These are phyloP conservation scores for Colletotrichum acutatum DNA, from an alignment of 2,329 filamentous ascomycete genomes.

Conservation along the genomic window DNA sequence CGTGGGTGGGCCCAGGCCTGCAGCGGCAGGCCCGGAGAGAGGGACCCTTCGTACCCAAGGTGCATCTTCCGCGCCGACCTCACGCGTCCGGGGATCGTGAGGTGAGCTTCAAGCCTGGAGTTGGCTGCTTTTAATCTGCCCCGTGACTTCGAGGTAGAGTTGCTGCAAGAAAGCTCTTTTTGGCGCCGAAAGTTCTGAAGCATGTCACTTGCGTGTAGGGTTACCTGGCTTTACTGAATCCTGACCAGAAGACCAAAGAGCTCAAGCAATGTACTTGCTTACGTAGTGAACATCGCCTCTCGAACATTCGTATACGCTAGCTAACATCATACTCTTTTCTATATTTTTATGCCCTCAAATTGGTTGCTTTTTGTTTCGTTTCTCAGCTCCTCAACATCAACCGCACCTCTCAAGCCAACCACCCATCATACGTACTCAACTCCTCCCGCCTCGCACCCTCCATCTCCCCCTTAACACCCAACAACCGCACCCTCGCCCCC, in stretches of 20 bases:
- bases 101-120: too few species aligned
- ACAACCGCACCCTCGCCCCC: slow-evolving; percentile 72
- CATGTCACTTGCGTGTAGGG: neutral
- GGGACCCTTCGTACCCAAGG: too few species aligned
- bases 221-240: neutral
- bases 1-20: rapidly evolving
- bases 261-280: neutral
- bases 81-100: too few species aligned
- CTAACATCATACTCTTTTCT: neutral
- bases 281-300: neutral
- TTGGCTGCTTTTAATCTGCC: too few species aligned
- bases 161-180: too few species aligned
- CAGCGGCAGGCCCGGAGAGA: too few species aligned
- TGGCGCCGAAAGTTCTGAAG: neutral
- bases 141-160: too few species aligned
- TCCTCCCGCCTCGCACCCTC: slow-evolving; percentile 68
- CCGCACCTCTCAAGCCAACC: slow-evolving; percentile 45
- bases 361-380: neutral
- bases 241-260: neutral
- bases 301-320: neutral
- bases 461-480: slow-evolving; percentile 78
- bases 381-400: too few species aligned
- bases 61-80: too few species aligned
- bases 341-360: neutral
- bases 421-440: slow-evolving; percentile 54